Evolutionary conservation across 2,329 filamentous ascomycete genomes (phyloP).

Genomic region (Pseudomassariella vexata): DNA sequence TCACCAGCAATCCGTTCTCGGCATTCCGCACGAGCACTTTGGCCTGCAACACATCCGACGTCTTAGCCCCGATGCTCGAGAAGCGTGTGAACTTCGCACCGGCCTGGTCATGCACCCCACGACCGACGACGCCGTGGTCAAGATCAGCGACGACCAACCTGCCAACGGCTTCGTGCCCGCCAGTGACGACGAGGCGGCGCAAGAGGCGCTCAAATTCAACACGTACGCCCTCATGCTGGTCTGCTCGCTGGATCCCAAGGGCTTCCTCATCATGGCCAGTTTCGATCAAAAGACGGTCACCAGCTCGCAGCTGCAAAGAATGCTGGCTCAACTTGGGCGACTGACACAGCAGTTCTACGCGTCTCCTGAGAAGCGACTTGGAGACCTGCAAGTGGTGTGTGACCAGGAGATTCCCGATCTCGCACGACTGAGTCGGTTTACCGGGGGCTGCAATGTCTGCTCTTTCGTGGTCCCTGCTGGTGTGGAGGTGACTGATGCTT

Average conservation of each 20-base stretch:
- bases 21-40: constrained; percentile 61
- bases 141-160: constrained; percentile 26
- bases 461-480: constrained; percentile 13
- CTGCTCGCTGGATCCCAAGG: constrained; percentile 50
- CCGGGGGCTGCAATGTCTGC: constrained; percentile 14
- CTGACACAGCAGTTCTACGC: constrained; percentile 45
- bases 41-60: constrained; percentile 55
- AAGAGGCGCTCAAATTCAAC: constrained; percentile 54
- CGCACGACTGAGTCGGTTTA: constrained; percentile 17
- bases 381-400: constrained; percentile 27
- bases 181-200: constrained; percentile 49
- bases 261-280: constrained; percentile 56
- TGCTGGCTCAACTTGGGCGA: constrained; percentile 44
- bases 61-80: constrained; percentile 46
- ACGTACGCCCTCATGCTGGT: constrained; percentile 61
- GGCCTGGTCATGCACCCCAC: constrained; percentile 49
- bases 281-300: constrained; percentile 58
- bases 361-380: constrained; percentile 23
- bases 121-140: constrained; percentile 20
- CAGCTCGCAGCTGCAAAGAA: constrained; percentile 43
- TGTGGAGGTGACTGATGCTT: constrained; percentile 23
- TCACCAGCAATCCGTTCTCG: constrained; percentile 48
- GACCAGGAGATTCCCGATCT: constrained; percentile 28
- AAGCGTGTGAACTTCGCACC: constrained; percentile 51
- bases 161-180: constrained; percentile 49